phyloP scores from a whole-genome alignment of 148 eudicot species.

The Nepenthes mirabilis region DNA sequence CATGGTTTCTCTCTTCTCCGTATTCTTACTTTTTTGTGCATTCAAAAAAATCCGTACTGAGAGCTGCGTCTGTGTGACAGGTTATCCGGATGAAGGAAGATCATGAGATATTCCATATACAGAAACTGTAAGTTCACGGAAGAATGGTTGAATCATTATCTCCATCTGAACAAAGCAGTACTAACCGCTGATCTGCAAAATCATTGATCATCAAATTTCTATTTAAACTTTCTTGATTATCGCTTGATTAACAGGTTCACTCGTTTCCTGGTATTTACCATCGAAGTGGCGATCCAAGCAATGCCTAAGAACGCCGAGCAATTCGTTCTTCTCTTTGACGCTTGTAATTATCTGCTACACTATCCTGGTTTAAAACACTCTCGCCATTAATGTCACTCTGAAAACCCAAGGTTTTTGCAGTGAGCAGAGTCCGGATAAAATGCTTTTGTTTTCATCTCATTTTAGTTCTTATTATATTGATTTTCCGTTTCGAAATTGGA shows the following conservation, averaged over 20 bases:
- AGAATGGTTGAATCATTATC: neutral
- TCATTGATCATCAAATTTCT: neutral
- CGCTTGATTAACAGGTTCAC: slow-evolving; percentile 31
- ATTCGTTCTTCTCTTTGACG: slow-evolving; percentile 77
- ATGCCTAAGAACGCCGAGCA: slow-evolving; percentile 71
- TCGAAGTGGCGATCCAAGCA: slow-evolving; percentile 89
- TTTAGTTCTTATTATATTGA: no score
- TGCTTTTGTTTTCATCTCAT: no score
- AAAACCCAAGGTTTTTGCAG: no score
- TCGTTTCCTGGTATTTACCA: slow-evolving; percentile 78
- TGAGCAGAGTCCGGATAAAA: no score
- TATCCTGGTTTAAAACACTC: no score
- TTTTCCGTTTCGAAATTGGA: no score
- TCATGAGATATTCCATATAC: slow-evolving; percentile 78
- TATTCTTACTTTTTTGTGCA: neutral
- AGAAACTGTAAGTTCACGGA: slow-evolving; percentile 46
- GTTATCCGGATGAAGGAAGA: slow-evolving; percentile 92
- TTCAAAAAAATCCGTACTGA: neutral
- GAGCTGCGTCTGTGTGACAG: slow-evolving; percentile 16
- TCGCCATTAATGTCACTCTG: no score
- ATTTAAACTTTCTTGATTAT: neutral
- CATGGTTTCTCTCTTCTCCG: slow-evolving; percentile 25
- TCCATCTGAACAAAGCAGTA: neutral
- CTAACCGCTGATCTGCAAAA: neutral
- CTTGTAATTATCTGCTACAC: slow-evolving; percentile 42